Evolutionary conservation across 106 monocot genomes (phyloP), one percentile per base, ranked within the genome.

Genomic region (Phalaenopsis aphrodite): DNA sequence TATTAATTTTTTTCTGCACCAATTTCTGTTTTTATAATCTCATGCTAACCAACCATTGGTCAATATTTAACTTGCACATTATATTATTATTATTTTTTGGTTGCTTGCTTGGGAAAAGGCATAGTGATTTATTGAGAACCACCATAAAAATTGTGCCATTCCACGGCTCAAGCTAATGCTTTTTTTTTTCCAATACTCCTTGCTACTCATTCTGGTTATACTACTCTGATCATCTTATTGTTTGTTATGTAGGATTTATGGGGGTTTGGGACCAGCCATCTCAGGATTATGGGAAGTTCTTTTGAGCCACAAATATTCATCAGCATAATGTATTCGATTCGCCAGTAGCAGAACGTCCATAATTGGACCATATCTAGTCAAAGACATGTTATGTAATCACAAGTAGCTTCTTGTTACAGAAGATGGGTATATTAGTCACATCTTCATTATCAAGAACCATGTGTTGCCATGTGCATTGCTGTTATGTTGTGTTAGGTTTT

Each of bases 201-300:
- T 21, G 21, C 10, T 46, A 21, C n/a, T 75, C 19, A 11, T 66
- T 55, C 38, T 55, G 21, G 56, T 30, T 75, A 38, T 23, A 21
- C 46, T 88, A 17, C 30, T 30, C 48, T 82, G 42, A 79, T 37
- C 49, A 72, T 3, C 77, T 78, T 41, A 48, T 72, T 65, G 30
- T 81, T 74, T 77, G 56, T 9, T 82, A 71, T 88, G 16, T 55
- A 91, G 88, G 91, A 18, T 91, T 91, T 82, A 87, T 92, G 89
- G 90, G 83, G 71, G 90, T 87, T 24, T 92, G 89, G 92, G 92
- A 90, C 77, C 89, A 89, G 69, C 86, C 80, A 73, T 72, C 87
- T 82, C 87, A 81, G 47, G 92, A 92, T 47, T 90, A 87, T 80
- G 92, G 79, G 66, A 89, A 87, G 78, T 92, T 92, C 86, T 92